These are phyloP conservation scores for Fremontodendron californicum DNA, from an alignment of 345 rosid species.

Conservation along the genomic window DNA sequence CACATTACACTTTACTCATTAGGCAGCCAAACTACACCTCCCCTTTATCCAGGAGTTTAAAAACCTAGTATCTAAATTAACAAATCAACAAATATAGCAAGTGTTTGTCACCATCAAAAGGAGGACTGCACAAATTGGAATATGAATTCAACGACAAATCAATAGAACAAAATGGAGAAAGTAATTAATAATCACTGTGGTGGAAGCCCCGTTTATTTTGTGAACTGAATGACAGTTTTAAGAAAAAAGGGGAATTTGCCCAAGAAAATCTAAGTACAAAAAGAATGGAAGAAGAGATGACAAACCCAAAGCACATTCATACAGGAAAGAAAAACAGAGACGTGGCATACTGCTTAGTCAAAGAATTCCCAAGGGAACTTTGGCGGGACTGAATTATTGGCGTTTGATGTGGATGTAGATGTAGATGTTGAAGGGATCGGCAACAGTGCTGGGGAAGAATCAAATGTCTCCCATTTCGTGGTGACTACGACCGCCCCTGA, in stretches of 20 bases:
- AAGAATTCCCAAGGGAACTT: slow-evolving; percentile 96
- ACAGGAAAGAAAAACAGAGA: slow-evolving; percentile 30
- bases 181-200: slow-evolving; percentile 24
- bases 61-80: background rate
- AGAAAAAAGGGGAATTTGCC: slow-evolving; percentile 25
- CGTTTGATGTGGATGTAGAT: too few species aligned
- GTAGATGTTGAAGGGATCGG: slow-evolving; percentile 34
- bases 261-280: slow-evolving; percentile 66
- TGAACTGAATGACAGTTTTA: slow-evolving; percentile 31
- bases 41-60: too few species aligned
- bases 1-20: too few species aligned
- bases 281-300: too few species aligned
- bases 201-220: slow-evolving; percentile 52
- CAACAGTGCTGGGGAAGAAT: slow-evolving; percentile 26
- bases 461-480: too few species aligned
- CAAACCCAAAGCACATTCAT: slow-evolving; percentile 51
- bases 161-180: background rate
- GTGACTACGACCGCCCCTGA: too few species aligned
- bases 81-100: background rate
- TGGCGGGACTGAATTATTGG: slow-evolving; percentile 31
- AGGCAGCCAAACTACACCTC: too few species aligned
- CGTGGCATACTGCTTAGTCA: slow-evolving; percentile 36
- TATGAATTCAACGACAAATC: slow-evolving; percentile 18
- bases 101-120: slow-evolving; percentile 9
- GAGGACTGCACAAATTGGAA: slow-evolving; percentile 22